These are phyloP conservation scores for Periconia sp. DNA, from an alignment of 2,329 filamentous ascomycete species.

Conservation along the genomic window DNA sequence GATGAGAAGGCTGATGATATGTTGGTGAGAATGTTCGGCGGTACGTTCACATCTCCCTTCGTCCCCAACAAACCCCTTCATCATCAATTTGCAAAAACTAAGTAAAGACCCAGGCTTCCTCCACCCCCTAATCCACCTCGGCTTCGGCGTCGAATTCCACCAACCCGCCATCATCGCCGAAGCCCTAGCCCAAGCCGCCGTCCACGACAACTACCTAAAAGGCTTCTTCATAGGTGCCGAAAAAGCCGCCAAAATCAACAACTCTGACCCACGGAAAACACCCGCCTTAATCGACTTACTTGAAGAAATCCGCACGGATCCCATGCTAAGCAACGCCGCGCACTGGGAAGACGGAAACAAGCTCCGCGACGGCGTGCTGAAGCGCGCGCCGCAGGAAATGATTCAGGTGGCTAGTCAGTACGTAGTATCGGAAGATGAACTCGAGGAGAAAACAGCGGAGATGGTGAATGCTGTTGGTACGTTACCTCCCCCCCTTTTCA, in stretches of 20 bases:
- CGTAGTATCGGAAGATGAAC: slow-evolving; percentile 52
- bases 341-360: slow-evolving; percentile 62
- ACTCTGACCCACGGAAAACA: slow-evolving; percentile 12
- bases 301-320: slow-evolving; percentile 58
- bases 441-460: slow-evolving; percentile 61
- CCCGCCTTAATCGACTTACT: slow-evolving; percentile 61
- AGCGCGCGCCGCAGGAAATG: slow-evolving; percentile 65
- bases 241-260: slow-evolving; percentile 42
- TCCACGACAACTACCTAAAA: slow-evolving; percentile 63
- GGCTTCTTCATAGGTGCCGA: slow-evolving; percentile 59
- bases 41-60: slow-evolving; percentile 41
- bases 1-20: slow-evolving; percentile 68
- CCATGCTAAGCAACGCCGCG: slow-evolving; percentile 58
- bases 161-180: slow-evolving; percentile 82
- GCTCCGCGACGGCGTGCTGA: slow-evolving; percentile 68
- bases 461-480: slow-evolving; percentile 68
- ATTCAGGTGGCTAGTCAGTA: slow-evolving; percentile 61
- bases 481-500: slow-evolving; percentile 9
- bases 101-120: slow-evolving; percentile 66
- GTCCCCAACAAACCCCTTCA: no score
- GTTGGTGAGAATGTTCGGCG: slow-evolving; percentile 67
- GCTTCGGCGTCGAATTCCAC: slow-evolving; percentile 79
- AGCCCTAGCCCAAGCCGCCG: slow-evolving; percentile 73
- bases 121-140: slow-evolving; percentile 82
- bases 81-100: no score